Evolutionary conservation across 306 rosid genomes (phyloP).

Genomic region (Vachellia pachyceras): DNA sequence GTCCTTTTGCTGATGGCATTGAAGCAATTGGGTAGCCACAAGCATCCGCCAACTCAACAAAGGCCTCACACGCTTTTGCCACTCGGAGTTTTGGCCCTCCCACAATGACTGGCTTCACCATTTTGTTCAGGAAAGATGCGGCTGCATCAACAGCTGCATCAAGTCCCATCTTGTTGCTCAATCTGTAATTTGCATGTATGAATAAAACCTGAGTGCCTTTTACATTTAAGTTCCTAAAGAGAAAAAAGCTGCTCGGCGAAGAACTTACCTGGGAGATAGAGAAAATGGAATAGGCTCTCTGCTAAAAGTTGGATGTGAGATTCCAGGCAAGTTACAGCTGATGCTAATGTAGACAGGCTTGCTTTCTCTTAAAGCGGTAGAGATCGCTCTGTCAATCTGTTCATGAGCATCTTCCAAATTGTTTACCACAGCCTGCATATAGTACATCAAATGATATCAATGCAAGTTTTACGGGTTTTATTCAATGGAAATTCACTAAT

Average conservation of each 20-base stretch:
- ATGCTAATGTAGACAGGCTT: constrained; percentile 57
- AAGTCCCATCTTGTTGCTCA: constrained; percentile 52
- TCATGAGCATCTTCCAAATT: constrained; percentile 56
- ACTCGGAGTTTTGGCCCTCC: constrained; percentile 58
- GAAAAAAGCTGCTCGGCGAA: constrained; percentile 5
- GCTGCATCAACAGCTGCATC: constrained; percentile 55
- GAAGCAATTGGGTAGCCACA: constrained; percentile 49
- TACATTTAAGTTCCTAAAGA: neutral
- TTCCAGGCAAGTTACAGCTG: constrained; percentile 52
- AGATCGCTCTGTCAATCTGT: constrained; percentile 51
- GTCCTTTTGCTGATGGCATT: constrained; percentile 60
- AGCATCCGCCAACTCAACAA: constrained; percentile 50
- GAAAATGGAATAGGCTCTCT: constrained; percentile 55
- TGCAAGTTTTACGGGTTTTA: neutral
- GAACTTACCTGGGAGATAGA: constrained; percentile 46
- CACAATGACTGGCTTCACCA: constrained; percentile 56
- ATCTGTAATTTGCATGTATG: constrained; percentile 29
- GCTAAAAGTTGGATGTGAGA: constrained; percentile 50
- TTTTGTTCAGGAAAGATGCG: constrained; percentile 50
- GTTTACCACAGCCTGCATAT: constrained; percentile 53
- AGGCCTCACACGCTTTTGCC: constrained; percentile 48
- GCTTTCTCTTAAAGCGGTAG: constrained; percentile 53
- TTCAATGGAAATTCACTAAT: neutral
- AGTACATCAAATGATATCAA: neutral
- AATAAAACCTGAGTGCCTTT: constrained; percentile 1